Evolutionary conservation across 2,329 filamentous ascomycete genomes (phyloP).

Genomic region (Celoporthe dispersa): DNA sequence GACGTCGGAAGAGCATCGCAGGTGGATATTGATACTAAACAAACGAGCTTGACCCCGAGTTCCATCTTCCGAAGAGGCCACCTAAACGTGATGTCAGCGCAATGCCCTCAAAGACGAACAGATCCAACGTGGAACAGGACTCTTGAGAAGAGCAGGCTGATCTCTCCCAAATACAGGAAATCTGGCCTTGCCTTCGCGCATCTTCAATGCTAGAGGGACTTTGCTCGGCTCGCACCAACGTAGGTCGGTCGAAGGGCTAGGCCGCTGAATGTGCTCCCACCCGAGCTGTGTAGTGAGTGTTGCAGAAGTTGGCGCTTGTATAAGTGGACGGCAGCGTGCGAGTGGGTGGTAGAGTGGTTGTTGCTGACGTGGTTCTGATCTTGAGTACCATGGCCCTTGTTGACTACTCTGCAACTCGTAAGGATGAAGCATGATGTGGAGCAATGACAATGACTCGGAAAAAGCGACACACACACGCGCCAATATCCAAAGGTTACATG

Average conservation of each 20-base stretch:
- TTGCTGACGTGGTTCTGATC: background rate
- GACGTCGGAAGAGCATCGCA: background rate
- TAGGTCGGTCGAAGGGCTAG: background rate
- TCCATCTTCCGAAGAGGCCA: background rate
- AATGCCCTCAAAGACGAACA: background rate
- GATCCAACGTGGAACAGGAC: background rate
- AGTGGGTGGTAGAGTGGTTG: background rate
- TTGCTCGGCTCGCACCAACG: background rate
- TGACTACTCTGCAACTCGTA: background rate
- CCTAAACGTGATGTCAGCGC: background rate
- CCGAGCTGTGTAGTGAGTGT: background rate
- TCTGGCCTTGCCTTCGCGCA: too few relatives aligned
- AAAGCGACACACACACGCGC: background rate
- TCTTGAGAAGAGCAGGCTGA: background rate
- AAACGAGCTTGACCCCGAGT: background rate
- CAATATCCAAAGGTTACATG: background rate
- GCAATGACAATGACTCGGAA: background rate
- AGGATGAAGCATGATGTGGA: background rate
- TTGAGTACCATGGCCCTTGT: background rate
- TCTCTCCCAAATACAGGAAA: background rate
- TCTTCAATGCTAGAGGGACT: background rate
- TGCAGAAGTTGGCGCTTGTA: background rate
- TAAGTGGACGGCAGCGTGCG: background rate
- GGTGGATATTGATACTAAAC: background rate
- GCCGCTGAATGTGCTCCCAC: background rate